Evolutionary conservation across 2,329 filamentous ascomycete genomes (phyloP).

Genomic region (Colletotrichum kahawae): DNA sequence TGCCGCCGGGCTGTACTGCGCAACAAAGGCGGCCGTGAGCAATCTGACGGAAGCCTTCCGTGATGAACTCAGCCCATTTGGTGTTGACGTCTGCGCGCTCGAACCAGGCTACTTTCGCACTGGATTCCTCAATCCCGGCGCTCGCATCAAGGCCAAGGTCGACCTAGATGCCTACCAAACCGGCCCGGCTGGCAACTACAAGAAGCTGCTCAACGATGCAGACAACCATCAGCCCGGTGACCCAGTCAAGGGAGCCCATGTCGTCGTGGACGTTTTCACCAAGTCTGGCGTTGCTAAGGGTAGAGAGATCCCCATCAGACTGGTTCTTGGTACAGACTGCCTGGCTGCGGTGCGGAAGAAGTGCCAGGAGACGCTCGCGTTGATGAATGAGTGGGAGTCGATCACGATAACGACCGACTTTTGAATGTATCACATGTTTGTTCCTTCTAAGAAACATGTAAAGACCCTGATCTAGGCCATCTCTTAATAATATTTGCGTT

Average conservation of each 20-base stretch:
- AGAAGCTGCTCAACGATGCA: slow-evolving; percentile 34
- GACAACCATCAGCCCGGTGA: slow-evolving; percentile 61
- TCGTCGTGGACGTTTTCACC: slow-evolving; percentile 62
- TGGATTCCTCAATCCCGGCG: slow-evolving; percentile 45
- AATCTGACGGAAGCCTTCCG: slow-evolving; percentile 49
- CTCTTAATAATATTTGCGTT: too few species aligned
- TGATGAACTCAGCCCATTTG: slow-evolving; percentile 49
- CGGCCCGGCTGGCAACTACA: slow-evolving; percentile 29
- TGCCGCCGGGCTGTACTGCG: slow-evolving; percentile 42
- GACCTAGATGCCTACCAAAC: slow-evolving; percentile 36
- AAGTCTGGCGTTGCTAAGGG: slow-evolving; percentile 51
- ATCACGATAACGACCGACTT: slow-evolving; percentile 42
- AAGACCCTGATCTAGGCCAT: too few species aligned
- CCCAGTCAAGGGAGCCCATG: slow-evolving; percentile 54
- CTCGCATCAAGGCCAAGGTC: slow-evolving; percentile 29
- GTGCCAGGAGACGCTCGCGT: slow-evolving; percentile 43
- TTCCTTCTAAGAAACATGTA: background rate
- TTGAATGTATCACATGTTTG: background rate
- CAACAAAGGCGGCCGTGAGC: slow-evolving; percentile 52
- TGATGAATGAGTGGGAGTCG: slow-evolving; percentile 56
- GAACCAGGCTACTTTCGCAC: slow-evolving; percentile 62
- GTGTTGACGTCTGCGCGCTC: slow-evolving; percentile 45
- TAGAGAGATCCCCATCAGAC: slow-evolving; percentile 54
- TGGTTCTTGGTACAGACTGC: slow-evolving; percentile 60
- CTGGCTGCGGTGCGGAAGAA: slow-evolving; percentile 46